Conservation (phyloP, 2,329 filamentous ascomycete genomes). For the Fusarium equiseti region DNA sequence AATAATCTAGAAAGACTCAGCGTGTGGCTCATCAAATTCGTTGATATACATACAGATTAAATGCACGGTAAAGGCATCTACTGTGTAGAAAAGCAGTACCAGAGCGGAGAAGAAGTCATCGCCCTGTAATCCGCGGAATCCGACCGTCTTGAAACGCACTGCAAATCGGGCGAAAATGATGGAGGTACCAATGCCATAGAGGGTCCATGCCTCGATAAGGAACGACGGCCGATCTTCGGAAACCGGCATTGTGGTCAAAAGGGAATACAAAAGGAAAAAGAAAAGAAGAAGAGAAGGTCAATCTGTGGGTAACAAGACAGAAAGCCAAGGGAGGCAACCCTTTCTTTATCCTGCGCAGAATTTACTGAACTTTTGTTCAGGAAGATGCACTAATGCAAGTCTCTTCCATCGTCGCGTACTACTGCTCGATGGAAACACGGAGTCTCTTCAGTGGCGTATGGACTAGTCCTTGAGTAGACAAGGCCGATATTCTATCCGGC, state of each 20-base stretch:
- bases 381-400: not conserved
- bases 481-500: no score
- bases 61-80: constrained; percentile 53
- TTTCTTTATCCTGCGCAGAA: not conserved
- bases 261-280: not conserved
- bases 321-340: not conserved
- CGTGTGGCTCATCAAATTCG: accelerated
- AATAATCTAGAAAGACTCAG: constrained; percentile 21
- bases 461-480: not conserved
- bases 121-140: constrained; percentile 52
- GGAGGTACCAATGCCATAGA: constrained; percentile 50
- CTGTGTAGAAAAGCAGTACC: constrained; percentile 51
- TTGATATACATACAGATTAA: constrained; percentile 44
- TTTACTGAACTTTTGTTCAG: not conserved
- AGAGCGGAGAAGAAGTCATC: constrained; percentile 55
- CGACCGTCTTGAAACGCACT: constrained; percentile 54
- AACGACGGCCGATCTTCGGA: constrained; percentile 31
- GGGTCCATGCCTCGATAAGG: constrained; percentile 48
- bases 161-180: constrained; percentile 51
- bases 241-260: not conserved
- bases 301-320: not conserved
- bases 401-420: not conserved
- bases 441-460: not conserved
- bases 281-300: not conserved
- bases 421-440: not conserved